Conservation (phyloP, 202 grass and related monocot genomes). For the Setaria viridis region DNA sequence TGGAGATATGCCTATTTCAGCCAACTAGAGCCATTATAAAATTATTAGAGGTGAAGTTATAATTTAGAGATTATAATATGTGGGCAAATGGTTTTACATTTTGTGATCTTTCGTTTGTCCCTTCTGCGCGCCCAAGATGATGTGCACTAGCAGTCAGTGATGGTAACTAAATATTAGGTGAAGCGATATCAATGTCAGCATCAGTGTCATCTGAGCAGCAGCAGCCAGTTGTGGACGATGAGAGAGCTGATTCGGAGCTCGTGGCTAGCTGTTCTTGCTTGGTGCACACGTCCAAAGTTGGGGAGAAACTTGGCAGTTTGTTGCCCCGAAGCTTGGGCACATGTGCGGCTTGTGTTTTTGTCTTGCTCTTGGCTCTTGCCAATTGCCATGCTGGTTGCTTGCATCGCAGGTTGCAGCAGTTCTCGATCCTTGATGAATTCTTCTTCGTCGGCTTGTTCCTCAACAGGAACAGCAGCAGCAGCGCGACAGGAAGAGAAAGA, state of each 20-base stretch:
- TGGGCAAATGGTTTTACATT: conserved; percentile 4
- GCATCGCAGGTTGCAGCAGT: background rate
- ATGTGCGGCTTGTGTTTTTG: background rate
- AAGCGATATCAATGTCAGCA: background rate
- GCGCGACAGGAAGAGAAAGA: background rate
- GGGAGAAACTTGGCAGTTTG: background rate
- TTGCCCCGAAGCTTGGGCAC: conserved; percentile 18
- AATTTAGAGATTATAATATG: background rate
- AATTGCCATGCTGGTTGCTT: background rate
- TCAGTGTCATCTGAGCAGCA: conserved; percentile 5
- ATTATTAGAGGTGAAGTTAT: background rate
- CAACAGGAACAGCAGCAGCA: background rate
- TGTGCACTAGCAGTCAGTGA: background rate
- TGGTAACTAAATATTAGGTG: background rate
- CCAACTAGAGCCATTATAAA: background rate
- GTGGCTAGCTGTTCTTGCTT: conserved; percentile 23
- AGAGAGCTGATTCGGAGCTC: background rate
- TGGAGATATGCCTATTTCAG: too few relatives aligned
- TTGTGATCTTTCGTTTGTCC: background rate
- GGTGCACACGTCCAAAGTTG: background rate
- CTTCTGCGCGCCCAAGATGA: background rate
- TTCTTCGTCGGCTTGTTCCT: background rate
- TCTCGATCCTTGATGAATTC: background rate
- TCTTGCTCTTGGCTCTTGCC: background rate
- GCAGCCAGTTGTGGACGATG: background rate